These are phyloP conservation scores for Colletotrichum sp. DNA, from an alignment of 2,329 filamentous ascomycete species.

Conservation along the genomic window DNA sequence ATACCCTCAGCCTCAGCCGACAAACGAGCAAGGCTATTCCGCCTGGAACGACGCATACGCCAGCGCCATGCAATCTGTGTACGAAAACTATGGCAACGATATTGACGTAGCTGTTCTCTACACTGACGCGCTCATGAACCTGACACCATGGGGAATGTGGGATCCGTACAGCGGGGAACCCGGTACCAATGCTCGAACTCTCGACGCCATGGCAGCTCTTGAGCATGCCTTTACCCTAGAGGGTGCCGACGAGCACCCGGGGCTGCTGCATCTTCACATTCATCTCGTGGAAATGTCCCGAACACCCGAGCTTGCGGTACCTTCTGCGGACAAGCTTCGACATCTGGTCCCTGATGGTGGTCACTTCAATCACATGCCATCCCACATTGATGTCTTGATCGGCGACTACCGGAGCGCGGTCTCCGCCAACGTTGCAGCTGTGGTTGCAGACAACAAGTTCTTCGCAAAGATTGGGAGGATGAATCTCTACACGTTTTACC, in stretches of 20 bases:
- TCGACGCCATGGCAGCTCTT: slow-evolving; percentile 14
- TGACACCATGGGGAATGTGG: slow-evolving; percentile 20
- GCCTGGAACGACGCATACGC: slow-evolving; percentile 21
- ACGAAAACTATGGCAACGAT: not conserved
- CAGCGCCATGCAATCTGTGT: slow-evolving; percentile 23
- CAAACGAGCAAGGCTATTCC: not conserved
- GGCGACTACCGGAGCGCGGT: slow-evolving; percentile 70
- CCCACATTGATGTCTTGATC: slow-evolving; percentile 27
- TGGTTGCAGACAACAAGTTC: slow-evolving; percentile 71
- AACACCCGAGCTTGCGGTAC: slow-evolving; percentile 24
- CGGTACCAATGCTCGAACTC: not conserved
- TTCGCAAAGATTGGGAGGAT: slow-evolving; percentile 60
- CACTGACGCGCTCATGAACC: slow-evolving; percentile 27
- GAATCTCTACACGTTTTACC: slow-evolving; percentile 78
- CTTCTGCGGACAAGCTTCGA: slow-evolving; percentile 25
- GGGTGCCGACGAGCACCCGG: slow-evolving; percentile 22
- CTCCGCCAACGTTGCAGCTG: slow-evolving; percentile 68
- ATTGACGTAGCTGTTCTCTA: slow-evolving; percentile 22
- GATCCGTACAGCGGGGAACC: slow-evolving; percentile 19
- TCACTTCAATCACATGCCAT: slow-evolving; percentile 28
- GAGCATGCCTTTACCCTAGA: slow-evolving; percentile 22
- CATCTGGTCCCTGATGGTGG: slow-evolving; percentile 24
- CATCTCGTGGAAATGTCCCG: slow-evolving; percentile 30
- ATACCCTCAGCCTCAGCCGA: slow-evolving; percentile 6
- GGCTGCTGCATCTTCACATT: slow-evolving; percentile 27